Conservation (phyloP, 2,329 filamentous ascomycete genomes). For the Fusarium sacchari region DNA sequence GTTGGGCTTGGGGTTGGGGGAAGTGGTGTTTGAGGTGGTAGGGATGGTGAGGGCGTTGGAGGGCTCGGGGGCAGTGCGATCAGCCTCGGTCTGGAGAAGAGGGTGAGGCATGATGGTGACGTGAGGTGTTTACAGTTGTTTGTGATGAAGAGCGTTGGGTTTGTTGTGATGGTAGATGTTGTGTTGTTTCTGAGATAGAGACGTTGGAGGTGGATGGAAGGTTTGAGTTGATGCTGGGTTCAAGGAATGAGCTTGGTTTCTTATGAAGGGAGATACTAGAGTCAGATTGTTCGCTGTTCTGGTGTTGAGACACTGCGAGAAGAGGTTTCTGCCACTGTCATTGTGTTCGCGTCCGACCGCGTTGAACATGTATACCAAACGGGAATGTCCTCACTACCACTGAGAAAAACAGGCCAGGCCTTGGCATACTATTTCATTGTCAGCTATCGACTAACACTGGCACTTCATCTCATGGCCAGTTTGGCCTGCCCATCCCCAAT, state of each 20-base stretch:
- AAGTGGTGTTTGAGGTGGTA: no score
- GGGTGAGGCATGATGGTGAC: background rate
- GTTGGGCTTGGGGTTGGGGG: background rate
- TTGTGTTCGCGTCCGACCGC: background rate
- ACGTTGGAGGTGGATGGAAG: background rate
- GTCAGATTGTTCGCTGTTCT: fast-evolving
- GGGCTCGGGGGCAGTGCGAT: no score
- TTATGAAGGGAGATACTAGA: background rate
- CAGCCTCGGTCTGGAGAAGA: background rate
- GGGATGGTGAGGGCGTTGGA: background rate
- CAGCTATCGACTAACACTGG: background rate
- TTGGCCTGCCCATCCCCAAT: background rate
- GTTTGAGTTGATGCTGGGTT: fast-evolving
- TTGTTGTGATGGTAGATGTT: background rate
- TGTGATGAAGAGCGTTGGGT: fast-evolving
- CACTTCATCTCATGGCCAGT: background rate
- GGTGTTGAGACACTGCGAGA: background rate
- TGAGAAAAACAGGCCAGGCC: background rate
- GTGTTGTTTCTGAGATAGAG: background rate
- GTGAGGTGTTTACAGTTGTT: fast-evolving
- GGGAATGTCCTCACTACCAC: background rate
- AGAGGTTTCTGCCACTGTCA: background rate
- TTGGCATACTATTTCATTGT: fast-evolving
- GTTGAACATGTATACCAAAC: background rate
- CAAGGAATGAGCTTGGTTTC: fast-evolving